Evolutionary conservation across 2,329 filamentous ascomycete species (phyloP), one percentile per base, ranked within the genome.

Genomic region (Neoarthrinium moseri): DNA sequence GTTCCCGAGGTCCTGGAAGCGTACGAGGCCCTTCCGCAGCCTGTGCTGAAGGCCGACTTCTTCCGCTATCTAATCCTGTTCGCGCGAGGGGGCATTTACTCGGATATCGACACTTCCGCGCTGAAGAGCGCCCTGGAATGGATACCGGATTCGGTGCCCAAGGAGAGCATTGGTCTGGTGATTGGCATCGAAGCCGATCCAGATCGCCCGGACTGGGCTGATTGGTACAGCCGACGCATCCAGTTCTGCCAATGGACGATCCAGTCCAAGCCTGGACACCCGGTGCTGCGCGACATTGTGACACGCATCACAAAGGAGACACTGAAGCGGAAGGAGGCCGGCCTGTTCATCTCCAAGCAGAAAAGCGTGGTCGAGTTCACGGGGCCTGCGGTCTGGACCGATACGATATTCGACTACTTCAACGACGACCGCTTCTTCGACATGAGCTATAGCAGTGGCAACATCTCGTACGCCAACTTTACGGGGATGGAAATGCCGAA

Each of bases 171-270:
- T 55, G 94, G 94, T 8, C 76, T 99, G 52, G 85, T 99, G 30
- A 78, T 97, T 59, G 94, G 94, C 48, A 96, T 99, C 54, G 94
- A 99, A 72, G 94, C 94, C 4, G 94, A 99, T 62, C 91, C 94
- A 0, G 91, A 97, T 66, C 83, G 94, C 38, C 80, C 82, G 4
- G 94, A 99, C 65, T 99, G 94, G 94, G 79, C 83, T 27, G 75
- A 96, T 1, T 97, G 92, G 94, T 99, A 97, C 73, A 94, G 90
- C 52, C 87, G 94, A 49, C 83, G 92, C 52, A 91, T 99, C 50
- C 94, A 97, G 65, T 97, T 99, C 69, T 99, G 94, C 70, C 94
- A 99, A 67, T 99, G 94, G 94, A 99, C 94, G 1, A 96, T 99
- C 52, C 92, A 97, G 68, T 75, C 88, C 47, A 99, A 99, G 68